Conservation (phyloP, 2,329 filamentous ascomycete genomes). For the Aspergillus tanneri region DNA sequence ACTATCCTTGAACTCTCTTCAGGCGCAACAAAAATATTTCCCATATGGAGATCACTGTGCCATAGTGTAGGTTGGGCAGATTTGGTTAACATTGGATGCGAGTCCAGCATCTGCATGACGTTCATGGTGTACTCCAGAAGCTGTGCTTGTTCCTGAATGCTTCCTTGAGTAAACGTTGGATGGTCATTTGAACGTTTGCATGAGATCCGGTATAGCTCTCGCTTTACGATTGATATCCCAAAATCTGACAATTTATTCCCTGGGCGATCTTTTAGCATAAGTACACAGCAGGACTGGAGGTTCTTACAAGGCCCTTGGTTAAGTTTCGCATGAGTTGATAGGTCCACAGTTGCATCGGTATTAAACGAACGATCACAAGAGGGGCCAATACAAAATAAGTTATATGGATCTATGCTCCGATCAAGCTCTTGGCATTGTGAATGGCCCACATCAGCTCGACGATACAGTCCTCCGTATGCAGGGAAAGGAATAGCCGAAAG, state of each 20-base stretch:
- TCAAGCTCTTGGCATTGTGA: constrained; percentile 5
- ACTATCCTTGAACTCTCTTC: constrained; percentile 22
- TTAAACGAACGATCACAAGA: constrained; percentile 20
- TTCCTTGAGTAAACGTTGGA: constrained; percentile 10
- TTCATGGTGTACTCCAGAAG: constrained; percentile 13
- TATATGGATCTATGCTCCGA: constrained; percentile 15
- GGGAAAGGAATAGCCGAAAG: constrained; percentile 22
- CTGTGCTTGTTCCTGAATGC: constrained; percentile 11
- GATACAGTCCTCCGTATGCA: constrained; percentile 28
- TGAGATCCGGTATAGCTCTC: constrained; percentile 18
- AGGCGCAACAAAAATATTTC: constrained; percentile 34
- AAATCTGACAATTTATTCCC: constrained; percentile 18
- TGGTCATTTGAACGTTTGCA: constrained; percentile 1
- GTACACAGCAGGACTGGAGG: not conserved
- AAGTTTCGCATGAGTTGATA: not conserved
- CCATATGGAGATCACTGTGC: constrained; percentile 30
- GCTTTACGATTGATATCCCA: constrained; percentile 18
- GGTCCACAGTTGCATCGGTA: not conserved
- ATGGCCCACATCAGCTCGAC: constrained; percentile 11
- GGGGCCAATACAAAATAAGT: constrained; percentile 20
- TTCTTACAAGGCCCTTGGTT: constrained; percentile 18
- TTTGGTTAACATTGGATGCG: constrained; percentile 11
- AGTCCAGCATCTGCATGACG: constrained; percentile 19
- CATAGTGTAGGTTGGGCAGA: constrained; percentile 22
- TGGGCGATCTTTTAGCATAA: constrained; percentile 11